Percentiles rank a stretch among this genome's conserved stretches.
Evolutionary conservation across 805 yeast genomes (phyloP).

Genomic region (Pichia kluyveri): DNA sequence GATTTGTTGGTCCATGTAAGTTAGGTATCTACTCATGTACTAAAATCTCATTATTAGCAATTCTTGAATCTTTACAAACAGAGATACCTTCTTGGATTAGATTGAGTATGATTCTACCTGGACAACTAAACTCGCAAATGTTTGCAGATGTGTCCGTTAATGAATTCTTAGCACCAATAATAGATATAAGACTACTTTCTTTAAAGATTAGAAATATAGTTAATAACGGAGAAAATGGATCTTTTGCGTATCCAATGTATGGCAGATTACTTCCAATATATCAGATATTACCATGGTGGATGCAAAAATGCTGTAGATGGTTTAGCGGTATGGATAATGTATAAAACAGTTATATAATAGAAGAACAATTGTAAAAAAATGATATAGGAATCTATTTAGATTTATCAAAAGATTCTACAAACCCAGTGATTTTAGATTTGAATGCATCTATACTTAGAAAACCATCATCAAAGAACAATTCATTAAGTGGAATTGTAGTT

Average conservation of each 20-base stretch:
- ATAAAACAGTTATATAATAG: background rate
- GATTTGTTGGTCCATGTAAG: slow-evolving; percentile 38
- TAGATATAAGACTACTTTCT: slow-evolving; percentile 32
- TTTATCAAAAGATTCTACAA: slow-evolving; percentile 16
- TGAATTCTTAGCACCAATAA: slow-evolving; percentile 40
- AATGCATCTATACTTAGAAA: slow-evolving; percentile 31
- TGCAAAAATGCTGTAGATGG: slow-evolving; percentile 25
- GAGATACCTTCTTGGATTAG: slow-evolving; percentile 27
- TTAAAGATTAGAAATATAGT: slow-evolving; percentile 25
- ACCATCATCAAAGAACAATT: slow-evolving; percentile 40
- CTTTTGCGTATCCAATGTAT: slow-evolving; percentile 37
- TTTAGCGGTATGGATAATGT: slow-evolving; percentile 25
- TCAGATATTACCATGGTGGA: slow-evolving; percentile 31
- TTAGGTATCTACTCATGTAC: slow-evolving; percentile 41
- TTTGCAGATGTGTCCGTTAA: slow-evolving; percentile 37
- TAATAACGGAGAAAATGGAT: slow-evolving; percentile 32
- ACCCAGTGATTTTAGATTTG: slow-evolving; percentile 17
- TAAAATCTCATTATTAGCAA: slow-evolving; percentile 35
- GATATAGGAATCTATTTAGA: slow-evolving; percentile 6
- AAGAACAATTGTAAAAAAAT: too few relatives aligned
- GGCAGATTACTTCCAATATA: slow-evolving; percentile 36
- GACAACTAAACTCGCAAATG: slow-evolving; percentile 42
- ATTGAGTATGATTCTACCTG: slow-evolving; percentile 36
- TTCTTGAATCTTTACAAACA: slow-evolving; percentile 36
- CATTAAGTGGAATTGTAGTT: slow-evolving; percentile 26